Base-by-base conservation (phyloP, 257 asterid genomes). In the Echites panduratus region DNA sequence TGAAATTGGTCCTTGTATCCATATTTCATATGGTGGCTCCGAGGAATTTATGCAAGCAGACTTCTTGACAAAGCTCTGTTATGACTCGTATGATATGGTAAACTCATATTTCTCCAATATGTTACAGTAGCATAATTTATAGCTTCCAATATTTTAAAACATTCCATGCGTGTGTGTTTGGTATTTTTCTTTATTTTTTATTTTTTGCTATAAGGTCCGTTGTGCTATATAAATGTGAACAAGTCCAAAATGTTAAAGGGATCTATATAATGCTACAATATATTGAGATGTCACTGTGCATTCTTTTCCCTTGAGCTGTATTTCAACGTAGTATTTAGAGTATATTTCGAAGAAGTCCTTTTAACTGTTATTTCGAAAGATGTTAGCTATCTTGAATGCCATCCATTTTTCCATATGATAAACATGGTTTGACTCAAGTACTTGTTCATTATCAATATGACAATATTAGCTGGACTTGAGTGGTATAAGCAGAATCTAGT, bases 61-160 rank as follows among this genome's bases (percentile, higher is more conserved):
- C 78, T 87, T 82, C 76, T 80, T 86, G 83, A 85, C 92, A 67
- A 95, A 89, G 71, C 80, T 95, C 74, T 86, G 88, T 80, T 89
- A 85, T 68, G 90, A 88, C 67, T 84, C 98, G 66, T 91, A 89
- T 88, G 99, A 95, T 82, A 79, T 79, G 95, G 99, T 95, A 85
- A 49, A 86, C 48, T 50, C 48, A 57, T 41, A 68, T 75, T 47
- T 56, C 59, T 75, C 61, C 43, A 12, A 38, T 40, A 59, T 71
- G 67, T 77, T 76, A 62, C 10, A 29, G 24, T 4, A 62, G 16
- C n/a, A 62, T 14, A 62, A 62, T 19, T 61, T 13, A 58, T 27
- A 26, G 26, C 49, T 29, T 52, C 35, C 57, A 13, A 52, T 16
- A 13, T 41, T 53, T 56, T 8, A 35, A 17, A 54, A 32, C 13